Evolutionary conservation across 495 filamentous ascomycete genomes (phyloP).

Genomic region (Stereocaulon alpinum): DNA sequence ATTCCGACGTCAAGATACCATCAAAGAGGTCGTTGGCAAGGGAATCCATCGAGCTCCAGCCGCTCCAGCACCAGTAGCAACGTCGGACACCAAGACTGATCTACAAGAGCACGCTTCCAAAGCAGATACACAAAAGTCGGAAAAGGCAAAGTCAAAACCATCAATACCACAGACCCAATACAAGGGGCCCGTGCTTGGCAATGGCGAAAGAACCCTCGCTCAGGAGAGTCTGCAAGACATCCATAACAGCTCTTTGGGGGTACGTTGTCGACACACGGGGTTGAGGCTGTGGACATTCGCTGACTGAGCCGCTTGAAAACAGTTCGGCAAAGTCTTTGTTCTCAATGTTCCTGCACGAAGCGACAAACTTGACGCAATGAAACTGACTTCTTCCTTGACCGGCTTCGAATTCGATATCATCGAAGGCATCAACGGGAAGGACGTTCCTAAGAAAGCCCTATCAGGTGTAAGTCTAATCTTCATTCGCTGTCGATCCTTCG

Average conservation of each 20-base stretch:
- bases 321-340: slow-evolving; percentile 53
- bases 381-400: slow-evolving; percentile 40
- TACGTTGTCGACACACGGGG: not conserved
- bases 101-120: not conserved
- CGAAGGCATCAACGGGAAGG: slow-evolving; percentile 38
- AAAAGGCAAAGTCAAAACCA: slow-evolving; percentile 3
- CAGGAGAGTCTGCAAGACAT: slow-evolving; percentile 10
- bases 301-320: not conserved
- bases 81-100: not conserved
- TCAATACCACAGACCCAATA: not conserved
- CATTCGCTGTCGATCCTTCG: not conserved
- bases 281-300: not conserved
- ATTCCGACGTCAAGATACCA: slow-evolving; percentile 15
- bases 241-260: slow-evolving; percentile 16
- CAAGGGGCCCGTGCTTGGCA: slow-evolving; percentile 6
- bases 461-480: slow-evolving; percentile 15
- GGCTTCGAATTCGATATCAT: slow-evolving; percentile 46
- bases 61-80: not conserved
- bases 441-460: slow-evolving; percentile 32
- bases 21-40: slow-evolving; percentile 5
- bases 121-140: not conserved
- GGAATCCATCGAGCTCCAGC: not conserved
- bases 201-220: slow-evolving; percentile 11
- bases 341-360: slow-evolving; percentile 50
- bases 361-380: slow-evolving; percentile 53